Conservation (phyloP, 805 yeast species). For the Schizosaccharomyces osmophilus region DNA sequence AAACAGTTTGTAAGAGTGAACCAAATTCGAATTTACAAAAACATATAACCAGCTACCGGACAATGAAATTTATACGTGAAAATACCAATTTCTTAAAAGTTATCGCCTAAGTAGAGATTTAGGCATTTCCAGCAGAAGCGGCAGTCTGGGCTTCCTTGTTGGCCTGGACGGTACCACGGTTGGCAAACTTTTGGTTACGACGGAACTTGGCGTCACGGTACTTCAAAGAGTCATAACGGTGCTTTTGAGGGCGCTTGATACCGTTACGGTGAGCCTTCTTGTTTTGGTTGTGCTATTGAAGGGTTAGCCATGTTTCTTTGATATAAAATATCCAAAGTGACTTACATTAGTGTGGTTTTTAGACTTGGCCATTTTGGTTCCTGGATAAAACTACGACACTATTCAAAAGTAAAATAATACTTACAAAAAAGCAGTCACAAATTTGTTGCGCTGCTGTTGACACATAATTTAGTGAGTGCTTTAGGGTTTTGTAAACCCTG, state of each 20-base stretch:
- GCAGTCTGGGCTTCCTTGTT: constrained; percentile 5
- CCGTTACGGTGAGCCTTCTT: constrained; percentile 97
- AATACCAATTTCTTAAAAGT: too few relatives aligned
- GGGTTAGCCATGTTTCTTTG: background rate
- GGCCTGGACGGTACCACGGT: background rate
- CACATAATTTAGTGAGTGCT: too few relatives aligned
- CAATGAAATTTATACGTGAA: too few relatives aligned
- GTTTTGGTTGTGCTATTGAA: constrained; percentile 70
- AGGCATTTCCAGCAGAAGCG: background rate
- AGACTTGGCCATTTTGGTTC: constrained; percentile 69
- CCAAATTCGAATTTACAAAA: too few relatives aligned
- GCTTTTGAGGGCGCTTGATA: constrained; percentile 95
- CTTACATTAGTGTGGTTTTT: constrained; percentile 81
- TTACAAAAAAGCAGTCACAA: background rate
- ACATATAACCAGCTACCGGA: too few relatives aligned
- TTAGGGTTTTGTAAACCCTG: too few relatives aligned
- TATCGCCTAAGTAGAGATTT: too few relatives aligned
- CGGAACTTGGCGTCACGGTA: constrained; percentile 98
- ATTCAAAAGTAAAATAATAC: background rate
- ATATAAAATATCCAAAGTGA: background rate
- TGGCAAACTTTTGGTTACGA: constrained; percentile 80
- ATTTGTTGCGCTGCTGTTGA: too few relatives aligned
- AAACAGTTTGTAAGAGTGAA: too few relatives aligned
- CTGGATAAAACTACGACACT: background rate
- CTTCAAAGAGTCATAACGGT: constrained; percentile 94